Conservation (phyloP, 768 basidiomycete genomes). For the Phlebiopsis gigantea region DNA sequence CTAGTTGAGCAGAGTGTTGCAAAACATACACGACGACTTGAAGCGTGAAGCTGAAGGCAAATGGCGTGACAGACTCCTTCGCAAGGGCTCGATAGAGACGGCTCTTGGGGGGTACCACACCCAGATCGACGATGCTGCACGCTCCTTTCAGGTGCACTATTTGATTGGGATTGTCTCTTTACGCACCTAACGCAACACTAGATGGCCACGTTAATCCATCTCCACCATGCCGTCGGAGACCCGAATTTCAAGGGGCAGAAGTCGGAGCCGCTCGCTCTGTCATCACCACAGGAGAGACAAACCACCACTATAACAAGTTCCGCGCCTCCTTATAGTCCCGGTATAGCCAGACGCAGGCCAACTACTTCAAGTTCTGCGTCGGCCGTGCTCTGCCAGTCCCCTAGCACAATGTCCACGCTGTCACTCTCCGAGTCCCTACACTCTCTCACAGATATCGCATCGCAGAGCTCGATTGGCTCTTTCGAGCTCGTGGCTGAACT, state of each 20-base stretch:
- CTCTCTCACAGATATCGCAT: neutral
- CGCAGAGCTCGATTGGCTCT: neutral
- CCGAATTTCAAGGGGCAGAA: neutral
- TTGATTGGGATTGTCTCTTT: neutral
- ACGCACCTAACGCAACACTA: conserved; percentile 9
- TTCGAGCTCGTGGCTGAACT: neutral
- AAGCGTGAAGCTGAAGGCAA: conserved; percentile 31
- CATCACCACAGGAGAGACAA: neutral
- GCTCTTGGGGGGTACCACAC: conserved; percentile 30
- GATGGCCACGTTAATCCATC: conserved; percentile 43
- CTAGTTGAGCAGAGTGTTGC: conserved; percentile 28
- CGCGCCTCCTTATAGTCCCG: neutral
- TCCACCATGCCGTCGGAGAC: conserved; percentile 36
- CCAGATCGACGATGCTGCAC: conserved; percentile 38
- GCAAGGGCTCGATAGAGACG: conserved; percentile 35
- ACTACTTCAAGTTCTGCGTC: neutral
- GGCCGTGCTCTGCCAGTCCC: neutral
- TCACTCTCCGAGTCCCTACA: neutral
- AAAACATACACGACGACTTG: conserved; percentile 36
- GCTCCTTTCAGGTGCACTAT: conserved; percentile 40
- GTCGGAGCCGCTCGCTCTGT: neutral
- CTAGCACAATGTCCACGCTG: neutral
- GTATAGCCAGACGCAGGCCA: neutral
- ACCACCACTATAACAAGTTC: neutral
- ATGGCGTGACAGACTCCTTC: conserved; percentile 37